Base-by-base conservation (phyloP, 2,329 filamentous ascomycete genomes). In the Clonostachys byssicola region DNA sequence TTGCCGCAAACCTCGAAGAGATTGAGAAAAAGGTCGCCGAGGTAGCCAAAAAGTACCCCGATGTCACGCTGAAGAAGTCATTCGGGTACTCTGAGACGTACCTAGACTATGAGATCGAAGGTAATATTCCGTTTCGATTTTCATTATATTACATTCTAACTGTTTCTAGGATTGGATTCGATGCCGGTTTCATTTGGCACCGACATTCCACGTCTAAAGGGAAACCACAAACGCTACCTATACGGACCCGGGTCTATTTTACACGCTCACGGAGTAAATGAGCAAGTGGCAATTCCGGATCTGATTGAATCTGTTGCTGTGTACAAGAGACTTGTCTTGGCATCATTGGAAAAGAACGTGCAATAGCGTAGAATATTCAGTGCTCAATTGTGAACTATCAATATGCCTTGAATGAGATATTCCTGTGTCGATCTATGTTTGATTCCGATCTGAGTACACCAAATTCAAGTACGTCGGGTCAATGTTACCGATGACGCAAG, bases 161-260 rank as follows among this genome's bases (percentile, higher is more conserved):
- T 40, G 10, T 7, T 18, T 12, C 38, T 14, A 54, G 53, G 53
- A 3, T 40, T 55, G 16, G 48, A 54, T 17, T 40, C 44, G 0
- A 51, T 45, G 23, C 30, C 53, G 9, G 53, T 55, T 3, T 50
- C 51, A 2, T 55, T 50, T 33, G 53, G 53, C 7, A 55, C 53
- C 12, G 53, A 55, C 35, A 38, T 52, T 23, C 53, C 34, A n/a
- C 52, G 52, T 2, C 46, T 55, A 8, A 48, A 49, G 6, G 53
- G 53, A 20, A 23, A 7, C 8, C 53, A 55, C 18, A 53, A 52
- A 35, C 50, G 51, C 20, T 52, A 51, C 34, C 45, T 55, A 3
- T 55, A 55, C n/a, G 53, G 53, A 12, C 53, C 53, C 6, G 53
- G 53, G 2, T 52, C 53, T 17, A 54, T 55, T 43, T 30, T 55